Evolutionary conservation across 345 rosid species (phyloP).

Genomic region (Psidium friedrichsthalianum): DNA sequence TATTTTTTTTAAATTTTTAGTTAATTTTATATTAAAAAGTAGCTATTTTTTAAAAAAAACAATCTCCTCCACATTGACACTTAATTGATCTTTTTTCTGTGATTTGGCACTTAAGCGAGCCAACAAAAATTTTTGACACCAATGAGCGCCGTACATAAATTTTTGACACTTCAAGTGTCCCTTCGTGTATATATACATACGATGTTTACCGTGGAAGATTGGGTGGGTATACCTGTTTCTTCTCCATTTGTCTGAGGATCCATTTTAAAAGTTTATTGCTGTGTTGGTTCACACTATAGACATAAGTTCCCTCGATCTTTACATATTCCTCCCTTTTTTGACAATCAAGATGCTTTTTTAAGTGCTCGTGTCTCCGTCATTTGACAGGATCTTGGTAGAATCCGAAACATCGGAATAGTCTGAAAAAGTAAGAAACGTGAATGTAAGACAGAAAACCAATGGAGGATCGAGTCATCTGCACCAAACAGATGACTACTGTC

Average conservation of each 20-base stretch:
- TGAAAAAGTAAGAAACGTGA: slow-evolving; percentile 31
- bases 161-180: too few species aligned
- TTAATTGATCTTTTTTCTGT: too few species aligned
- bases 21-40: too few species aligned
- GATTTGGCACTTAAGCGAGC: too few species aligned
- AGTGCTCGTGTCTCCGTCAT: slow-evolving; percentile 64
- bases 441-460: slow-evolving; percentile 33
- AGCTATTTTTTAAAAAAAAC: too few species aligned
- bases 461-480: slow-evolving; percentile 37
- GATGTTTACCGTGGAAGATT: neutral
- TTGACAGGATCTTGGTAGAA: slow-evolving; percentile 61
- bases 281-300: neutral
- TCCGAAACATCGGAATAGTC: slow-evolving; percentile 16
- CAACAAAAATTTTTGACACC: too few species aligned
- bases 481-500: slow-evolving; percentile 8
- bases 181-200: neutral
- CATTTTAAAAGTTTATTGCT: neutral
- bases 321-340: neutral
- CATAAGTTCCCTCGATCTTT: neutral
- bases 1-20: too few species aligned
- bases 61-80: too few species aligned
- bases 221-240: neutral
- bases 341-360: neutral
- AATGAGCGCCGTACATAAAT: too few species aligned
- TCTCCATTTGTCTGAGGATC: neutral